A percentile compares a stretch with the other conserved stretches of the same genome.
Evolutionary conservation across 2,329 filamentous ascomycete species (phyloP).

Genomic region (Arthrobotrys megalospora): DNA sequence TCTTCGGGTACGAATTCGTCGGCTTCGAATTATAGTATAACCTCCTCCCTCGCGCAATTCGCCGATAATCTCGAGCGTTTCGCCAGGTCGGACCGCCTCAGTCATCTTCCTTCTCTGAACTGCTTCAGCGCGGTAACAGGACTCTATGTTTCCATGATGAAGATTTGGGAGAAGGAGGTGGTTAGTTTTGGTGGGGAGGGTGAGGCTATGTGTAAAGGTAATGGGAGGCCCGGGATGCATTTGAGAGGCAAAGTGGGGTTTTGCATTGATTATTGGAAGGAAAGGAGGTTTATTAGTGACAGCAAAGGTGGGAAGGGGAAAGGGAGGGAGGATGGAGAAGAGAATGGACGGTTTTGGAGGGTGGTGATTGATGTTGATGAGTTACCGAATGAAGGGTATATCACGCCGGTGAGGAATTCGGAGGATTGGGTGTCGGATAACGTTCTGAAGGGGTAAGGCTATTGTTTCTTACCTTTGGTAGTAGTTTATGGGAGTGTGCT

Average conservation of each 20-base stretch:
- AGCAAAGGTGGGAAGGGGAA: slow-evolving; percentile 66
- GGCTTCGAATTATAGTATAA: slow-evolving; percentile 73
- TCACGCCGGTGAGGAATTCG: slow-evolving; percentile 78
- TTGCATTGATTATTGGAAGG: slow-evolving; percentile 83
- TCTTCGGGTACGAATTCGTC: neutral
- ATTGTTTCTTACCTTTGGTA: neutral
- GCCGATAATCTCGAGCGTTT: slow-evolving; percentile 80
- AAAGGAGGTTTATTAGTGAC: slow-evolving; percentile 71
- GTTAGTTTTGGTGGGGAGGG: slow-evolving; percentile 72
- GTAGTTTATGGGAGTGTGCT: neutral
- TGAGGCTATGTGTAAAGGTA: slow-evolving; percentile 78
- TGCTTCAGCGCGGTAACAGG: slow-evolving; percentile 84
- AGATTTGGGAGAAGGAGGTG: slow-evolving; percentile 80
- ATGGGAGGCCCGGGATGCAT: slow-evolving; percentile 81
- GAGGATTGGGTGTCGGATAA: slow-evolving; percentile 80
- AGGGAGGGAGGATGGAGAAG: slow-evolving; percentile 65
- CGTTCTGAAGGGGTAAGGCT: slow-evolving; percentile 70
- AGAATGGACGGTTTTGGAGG: slow-evolving; percentile 74
- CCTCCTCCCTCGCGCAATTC: slow-evolving; percentile 80
- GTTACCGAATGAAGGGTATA: slow-evolving; percentile 69
- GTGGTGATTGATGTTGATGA: slow-evolving; percentile 75
- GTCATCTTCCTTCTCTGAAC: slow-evolving; percentile 77
- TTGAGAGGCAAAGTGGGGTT: slow-evolving; percentile 77
- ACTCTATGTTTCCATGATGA: slow-evolving; percentile 78
- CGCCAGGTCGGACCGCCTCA: slow-evolving; percentile 79